These are phyloP conservation scores for Saccharomyces uvarum DNA, from an alignment of 1,139 yeast species.

Conservation along the genomic window DNA sequence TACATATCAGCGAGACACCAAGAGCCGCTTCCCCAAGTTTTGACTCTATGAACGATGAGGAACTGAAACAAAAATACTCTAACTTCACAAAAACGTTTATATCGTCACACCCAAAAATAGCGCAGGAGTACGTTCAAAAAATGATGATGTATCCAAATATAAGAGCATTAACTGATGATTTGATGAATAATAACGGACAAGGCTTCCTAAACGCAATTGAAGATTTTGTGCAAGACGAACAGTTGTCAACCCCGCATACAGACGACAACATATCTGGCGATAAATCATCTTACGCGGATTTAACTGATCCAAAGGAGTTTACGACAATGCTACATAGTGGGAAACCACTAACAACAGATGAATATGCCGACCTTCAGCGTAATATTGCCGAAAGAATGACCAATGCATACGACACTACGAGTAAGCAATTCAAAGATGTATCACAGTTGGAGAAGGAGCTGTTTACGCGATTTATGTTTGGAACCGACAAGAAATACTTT, in stretches of 20 bases:
- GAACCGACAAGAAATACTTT: slow-evolving; percentile 25
- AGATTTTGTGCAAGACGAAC: slow-evolving; percentile 22
- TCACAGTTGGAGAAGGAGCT: slow-evolving; percentile 26
- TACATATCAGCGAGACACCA: not conserved
- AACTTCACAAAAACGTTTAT: slow-evolving; percentile 29
- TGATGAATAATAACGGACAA: slow-evolving; percentile 28
- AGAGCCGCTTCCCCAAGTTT: not conserved
- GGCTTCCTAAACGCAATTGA: slow-evolving; percentile 29
- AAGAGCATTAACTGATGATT: slow-evolving; percentile 28
- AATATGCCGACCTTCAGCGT: slow-evolving; percentile 26
- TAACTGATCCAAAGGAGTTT: slow-evolving; percentile 21
- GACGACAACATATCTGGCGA: not conserved
- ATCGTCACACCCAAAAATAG: slow-evolving; percentile 31
- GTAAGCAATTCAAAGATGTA: slow-evolving; percentile 20
- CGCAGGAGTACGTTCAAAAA: slow-evolving; percentile 29
- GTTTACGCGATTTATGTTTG: slow-evolving; percentile 28
- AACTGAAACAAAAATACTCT: slow-evolving; percentile 21
- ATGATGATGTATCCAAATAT: slow-evolving; percentile 31
- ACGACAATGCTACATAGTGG: slow-evolving; percentile 29
- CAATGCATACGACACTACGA: slow-evolving; percentile 22
- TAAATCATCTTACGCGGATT: slow-evolving; percentile 8
- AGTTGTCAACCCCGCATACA: slow-evolving; percentile 2
- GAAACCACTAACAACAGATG: slow-evolving; percentile 26
- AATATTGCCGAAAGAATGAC: slow-evolving; percentile 30
- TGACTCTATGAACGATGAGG: slow-evolving; percentile 11